Base-by-base conservation (phyloP, 192 early-diverging fungal species). In the Podila horticola region DNA sequence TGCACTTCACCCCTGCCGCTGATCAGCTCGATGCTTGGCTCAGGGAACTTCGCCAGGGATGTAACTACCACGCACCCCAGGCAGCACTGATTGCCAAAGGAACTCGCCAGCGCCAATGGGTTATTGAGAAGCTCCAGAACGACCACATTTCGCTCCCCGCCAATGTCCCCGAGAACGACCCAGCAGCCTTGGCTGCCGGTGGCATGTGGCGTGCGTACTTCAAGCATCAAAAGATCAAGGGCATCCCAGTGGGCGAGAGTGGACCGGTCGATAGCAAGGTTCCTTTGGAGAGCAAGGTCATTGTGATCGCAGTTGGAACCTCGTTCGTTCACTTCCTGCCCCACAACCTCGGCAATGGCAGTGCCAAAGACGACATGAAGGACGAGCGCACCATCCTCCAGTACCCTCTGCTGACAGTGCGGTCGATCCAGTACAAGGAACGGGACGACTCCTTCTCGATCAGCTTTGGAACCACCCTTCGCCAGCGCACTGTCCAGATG, bases 171-270 rank as follows among this genome's bases (percentile, higher is more conserved):
- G 75, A 79, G 48, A 68, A 79, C 31, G 64, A 79, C 38, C 75
- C 75, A 24, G 64, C 75, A 19, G 64, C 75, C 28, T 33, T 79
- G 64, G 75, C 69, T 13, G 75, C 75, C 26, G 75, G 75, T 15
- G 75, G 75, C 26, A 79, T 79, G 75, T 79, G 75, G 75, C 63
- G 75, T 10, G 75, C 69, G 3, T 79, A 62, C 41, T 79, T 79
- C 38, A 79, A 64, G 70, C 20, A 19, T 30, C 76, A 79, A 38
- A 62, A 58, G 45, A 79, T 79, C 66, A 79, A 79, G 60, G 76
- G 76, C 4, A 60, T 79, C 17, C 76, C 76, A 5, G 30, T 55
- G 5, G 51, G 30, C 1, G 76, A 79, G 24, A 64, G 22, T 26
- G 69, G 49, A 19, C n/a, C 65, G 1, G 4, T 38, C 26, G 76